Evolutionary conservation across 257 asterid species (phyloP), one percentile per base, ranked within the genome.

Genomic region (Solanum piurae): DNA sequence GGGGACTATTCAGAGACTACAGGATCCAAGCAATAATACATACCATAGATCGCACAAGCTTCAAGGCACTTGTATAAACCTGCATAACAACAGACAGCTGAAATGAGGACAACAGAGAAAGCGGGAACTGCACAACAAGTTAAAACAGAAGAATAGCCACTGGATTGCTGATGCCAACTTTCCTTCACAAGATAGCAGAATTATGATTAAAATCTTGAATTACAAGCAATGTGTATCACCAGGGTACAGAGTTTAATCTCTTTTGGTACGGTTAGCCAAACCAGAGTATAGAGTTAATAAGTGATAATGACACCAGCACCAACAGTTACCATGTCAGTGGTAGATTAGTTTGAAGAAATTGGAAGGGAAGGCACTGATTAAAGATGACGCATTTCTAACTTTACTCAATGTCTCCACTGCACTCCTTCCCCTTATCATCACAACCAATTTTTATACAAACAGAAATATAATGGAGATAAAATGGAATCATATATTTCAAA

Each of bases 1-100:
- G 60, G 40, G 38, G 16, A 37, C 16, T 37, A 74, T 3, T 74
- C 83, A 74, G 33, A 74, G 42, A 74, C 83, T 37, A 73, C 46
- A 80, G 40, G 84, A 79, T 79, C 23, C 66, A 25, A 79, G 85
- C 18, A 80, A 80, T 16, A 44, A 14, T 55, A 87, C 90, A 87
- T 79, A 92, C 99, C 99, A 97, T 96, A 85, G 99, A 96, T 64
- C 98, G 98, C 82, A 97, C 99, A 55, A 97, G 99, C 98, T 96
- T 97, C 89, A 97, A 91, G 64, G 99, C 99, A 91, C 99, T 96
- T 62, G 95, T 92, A 91, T 97, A 97, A 86, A 97, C 99, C 99
- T 97, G 95, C 37, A 88, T 71, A 75, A 90, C 42, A 92, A 79
- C 6, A 31, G 71, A 66, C 36, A 5, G 42, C 71, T 49, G 86